phyloP scores from a whole-genome alignment of 345 rosid genomes.

The Limnanthes douglasii region DNA sequence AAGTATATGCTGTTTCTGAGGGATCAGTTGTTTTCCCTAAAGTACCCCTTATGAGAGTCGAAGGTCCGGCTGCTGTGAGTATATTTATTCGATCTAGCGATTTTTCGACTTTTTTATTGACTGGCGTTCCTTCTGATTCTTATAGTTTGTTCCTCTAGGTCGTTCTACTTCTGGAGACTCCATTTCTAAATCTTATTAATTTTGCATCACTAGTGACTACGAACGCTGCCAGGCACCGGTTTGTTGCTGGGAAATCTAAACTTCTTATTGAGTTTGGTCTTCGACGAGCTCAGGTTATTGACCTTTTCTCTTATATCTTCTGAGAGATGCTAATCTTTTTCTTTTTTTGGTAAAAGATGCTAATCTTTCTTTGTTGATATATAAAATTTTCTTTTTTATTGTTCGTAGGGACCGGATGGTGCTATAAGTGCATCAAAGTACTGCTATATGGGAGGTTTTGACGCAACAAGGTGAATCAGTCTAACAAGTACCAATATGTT shows the following conservation, averaged over 20 bases:
- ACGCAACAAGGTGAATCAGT: constrained; percentile 51
- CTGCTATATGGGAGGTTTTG: constrained; percentile 75
- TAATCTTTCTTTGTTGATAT: constrained; percentile 8
- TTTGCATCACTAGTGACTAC: constrained; percentile 69
- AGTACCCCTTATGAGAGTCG: constrained; percentile 84
- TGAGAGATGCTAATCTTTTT: not conserved
- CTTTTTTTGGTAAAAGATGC: not conserved
- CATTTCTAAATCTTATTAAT: constrained; percentile 67
- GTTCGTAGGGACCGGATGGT: constrained; percentile 66
- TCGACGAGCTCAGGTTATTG: constrained; percentile 85
- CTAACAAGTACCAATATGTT: not conserved
- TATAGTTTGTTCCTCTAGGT: constrained; percentile 22
- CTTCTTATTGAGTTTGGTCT: constrained; percentile 77
- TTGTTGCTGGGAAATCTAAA: constrained; percentile 89
- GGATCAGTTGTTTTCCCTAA: constrained; percentile 91
- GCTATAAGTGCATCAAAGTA: constrained; percentile 63
- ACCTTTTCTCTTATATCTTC: too few species aligned
- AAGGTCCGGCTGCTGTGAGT: constrained; percentile 95
- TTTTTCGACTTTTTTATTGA: not conserved
- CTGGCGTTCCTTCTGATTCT: not conserved
- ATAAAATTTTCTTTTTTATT: constrained; percentile 3
- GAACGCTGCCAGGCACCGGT: constrained; percentile 84
- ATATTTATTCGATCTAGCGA: not conserved
- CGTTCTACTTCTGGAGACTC: constrained; percentile 91
- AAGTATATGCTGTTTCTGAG: constrained; percentile 74